Evolutionary conservation across 2,329 filamentous ascomycete genomes (phyloP), one percentile per base, ranked within the genome.

Genomic region (Talaromyces albobiverticillius): DNA sequence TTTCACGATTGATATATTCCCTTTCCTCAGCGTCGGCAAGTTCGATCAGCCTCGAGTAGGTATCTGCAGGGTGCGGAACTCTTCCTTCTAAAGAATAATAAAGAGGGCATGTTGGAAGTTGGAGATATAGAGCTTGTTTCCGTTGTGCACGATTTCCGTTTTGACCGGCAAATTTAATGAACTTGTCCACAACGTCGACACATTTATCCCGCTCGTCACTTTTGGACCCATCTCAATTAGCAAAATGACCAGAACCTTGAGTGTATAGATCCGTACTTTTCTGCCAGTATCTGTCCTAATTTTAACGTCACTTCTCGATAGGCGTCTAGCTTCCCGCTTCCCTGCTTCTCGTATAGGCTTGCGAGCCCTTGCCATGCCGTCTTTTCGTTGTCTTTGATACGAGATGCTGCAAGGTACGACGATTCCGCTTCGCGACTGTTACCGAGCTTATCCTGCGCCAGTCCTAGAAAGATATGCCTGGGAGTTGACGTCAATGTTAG

Each of bases 281-380:
- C 81, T 26, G 82, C 81, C 63, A 88, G 91, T 48, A 96, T 84
- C 51, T 86, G 80, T 7, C 89, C 90, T 42, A 97, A 78, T 57
- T 81, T 85, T 55, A 91, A 71, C 2, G 86, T 87, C 1, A 88
- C 89, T 43, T 84, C 76, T 46, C 88, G 86, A 66, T 96, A 96
- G 46, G 86, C 81, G 52, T 83, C 79, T 13, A 97, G 75, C 63
- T 87, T 89, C 52, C 81, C 79, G 26, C 76, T 71, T 14, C 83
- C 86, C 65, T 91, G 88, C 62, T 84, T 87, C 72, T 96, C 90
- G 67, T 90, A 96, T 26, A 97, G 73, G 64, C 86, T 89, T 69
- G 94, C 82, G 43, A 99, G 77, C 1, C 94, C 94, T 68, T 96
- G 89, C 90, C 90, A 97, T 60, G 89, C 89, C 64, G 93, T 88